Base-by-base conservation (phyloP, 441 rosid genomes). In the Adansonia rubrostipa region DNA sequence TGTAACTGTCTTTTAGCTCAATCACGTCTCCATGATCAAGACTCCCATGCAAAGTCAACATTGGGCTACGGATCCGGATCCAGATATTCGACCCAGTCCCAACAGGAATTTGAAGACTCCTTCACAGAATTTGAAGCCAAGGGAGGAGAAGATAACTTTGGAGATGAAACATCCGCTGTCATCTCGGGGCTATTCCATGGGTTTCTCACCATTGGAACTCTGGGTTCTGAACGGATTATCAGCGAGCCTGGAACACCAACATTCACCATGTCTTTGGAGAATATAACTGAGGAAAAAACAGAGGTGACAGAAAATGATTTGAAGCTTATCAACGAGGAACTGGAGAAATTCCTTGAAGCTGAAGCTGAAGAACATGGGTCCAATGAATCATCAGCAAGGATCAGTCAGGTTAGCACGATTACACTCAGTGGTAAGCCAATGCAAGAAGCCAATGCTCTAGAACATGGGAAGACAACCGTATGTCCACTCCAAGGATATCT, bases 401-500 rank as follows among this genome's bases (percentile, higher is more conserved):
- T 82, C 84, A 92, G 94, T 78, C 87, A 85, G 81, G 89, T 87
- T 74, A 89, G 92, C 84, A 86, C 82, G n/a, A 79, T 91, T 53
- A 89, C 93, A 71, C 87, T 92, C 6, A 78, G 85, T 74, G 88
- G 88, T 78, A 85, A 86, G 82, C 89, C 85, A 78, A 63, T 77
- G 78, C 91, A 88, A 70, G 89, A 81, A 77, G 78, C 75, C 75
- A 78, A 78, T 74, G 74, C 75, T 69, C 88, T 86, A 77, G 92
- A 87, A 20, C 64, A 77, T 77, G 89, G 73, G 74, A 87, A 86
- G 82, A 73, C 81, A 58, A 77, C 80, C 61, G 66, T 77, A 73
- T 87, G 88, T 82, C 97, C 99, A 19, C 97, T 95, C 74, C 97
- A 93, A 86, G 97, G 87, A 79, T 95, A 95, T 83, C 86, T 92